Conservation (phyloP, 371 early-diverging fungal genomes). For the Mucor irregularis region DNA sequence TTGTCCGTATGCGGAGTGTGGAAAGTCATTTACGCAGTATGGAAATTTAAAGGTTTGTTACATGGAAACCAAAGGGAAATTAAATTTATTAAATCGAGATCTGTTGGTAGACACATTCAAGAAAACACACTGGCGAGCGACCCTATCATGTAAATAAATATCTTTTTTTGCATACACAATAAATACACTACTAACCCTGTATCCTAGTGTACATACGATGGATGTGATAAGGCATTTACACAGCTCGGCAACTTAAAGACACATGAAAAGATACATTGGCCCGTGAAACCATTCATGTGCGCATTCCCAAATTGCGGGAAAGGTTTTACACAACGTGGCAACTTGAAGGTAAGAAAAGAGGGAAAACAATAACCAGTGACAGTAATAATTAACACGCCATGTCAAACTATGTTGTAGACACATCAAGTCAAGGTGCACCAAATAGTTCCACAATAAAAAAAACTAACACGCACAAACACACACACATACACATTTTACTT, state of each 20-base stretch:
- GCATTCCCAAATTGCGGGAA: slow-evolving; percentile 57
- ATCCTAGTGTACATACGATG: slow-evolving; percentile 46
- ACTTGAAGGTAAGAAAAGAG: slow-evolving; percentile 46
- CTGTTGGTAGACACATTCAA: slow-evolving; percentile 60
- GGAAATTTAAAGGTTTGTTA: slow-evolving; percentile 60
- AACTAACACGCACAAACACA: not conserved
- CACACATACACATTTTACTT: not conserved
- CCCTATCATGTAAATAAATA: slow-evolving; percentile 55
- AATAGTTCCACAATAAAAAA: slow-evolving; percentile 16
- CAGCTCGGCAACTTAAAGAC: slow-evolving; percentile 84
- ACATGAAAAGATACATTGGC: slow-evolving; percentile 72
- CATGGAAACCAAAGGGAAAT: not conserved
- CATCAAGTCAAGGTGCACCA: slow-evolving; percentile 31
- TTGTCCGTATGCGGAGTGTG: slow-evolving; percentile 42
- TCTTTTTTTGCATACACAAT: not conserved
- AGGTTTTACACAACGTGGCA: slow-evolving; percentile 68
- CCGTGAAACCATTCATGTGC: slow-evolving; percentile 71
- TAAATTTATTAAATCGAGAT: slow-evolving; percentile 4
- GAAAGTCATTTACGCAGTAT: slow-evolving; percentile 55
- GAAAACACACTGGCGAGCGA: slow-evolving; percentile 70
- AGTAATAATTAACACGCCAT: not conserved
- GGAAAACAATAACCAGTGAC: not conserved
- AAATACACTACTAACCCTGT: not conserved
- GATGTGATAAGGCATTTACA: slow-evolving; percentile 73
- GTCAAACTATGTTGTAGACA: slow-evolving; percentile 10